phyloP scores from a whole-genome alignment of 2,329 filamentous ascomycete genomes.

The Graphiopsis chlorocephala region DNA sequence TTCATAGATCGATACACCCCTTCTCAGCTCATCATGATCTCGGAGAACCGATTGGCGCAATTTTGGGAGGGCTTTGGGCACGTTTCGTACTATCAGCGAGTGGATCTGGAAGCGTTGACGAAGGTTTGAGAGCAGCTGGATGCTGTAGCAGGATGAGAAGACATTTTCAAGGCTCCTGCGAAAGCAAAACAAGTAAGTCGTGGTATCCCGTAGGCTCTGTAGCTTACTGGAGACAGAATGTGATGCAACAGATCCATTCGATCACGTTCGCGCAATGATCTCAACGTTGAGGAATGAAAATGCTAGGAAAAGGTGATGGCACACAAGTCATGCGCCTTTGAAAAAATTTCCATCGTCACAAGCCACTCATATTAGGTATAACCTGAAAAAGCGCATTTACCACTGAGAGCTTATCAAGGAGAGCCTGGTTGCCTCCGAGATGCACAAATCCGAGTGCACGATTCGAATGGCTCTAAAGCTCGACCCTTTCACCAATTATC shows the following conservation, averaged over 20 bases:
- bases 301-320: not conserved
- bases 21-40: conserved; percentile 74
- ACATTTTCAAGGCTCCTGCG: too few species aligned
- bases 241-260: not conserved
- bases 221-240: not conserved
- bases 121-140: conserved; percentile 12
- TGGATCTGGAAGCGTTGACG: conserved; percentile 42
- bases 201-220: not conserved
- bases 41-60: conserved; percentile 72
- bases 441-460: not conserved
- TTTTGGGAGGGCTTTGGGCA: conserved; percentile 62
- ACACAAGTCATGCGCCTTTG: too few species aligned
- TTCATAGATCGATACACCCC: conserved; percentile 68
- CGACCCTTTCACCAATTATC: too few species aligned
- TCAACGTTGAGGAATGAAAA: too few species aligned
- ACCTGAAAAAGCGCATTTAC: too few species aligned
- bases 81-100: conserved; percentile 48
- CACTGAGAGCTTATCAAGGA: too few species aligned
- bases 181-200: not conserved
- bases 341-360: too few species aligned
- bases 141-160: not conserved
- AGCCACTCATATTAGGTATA: too few species aligned
- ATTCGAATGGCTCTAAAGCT: not conserved
- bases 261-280: too few species aligned
- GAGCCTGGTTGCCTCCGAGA: too few species aligned